These are phyloP conservation scores for Martensiomyces pterosporus DNA, from an alignment of 192 early-diverging fungal species.

Conservation along the genomic window DNA sequence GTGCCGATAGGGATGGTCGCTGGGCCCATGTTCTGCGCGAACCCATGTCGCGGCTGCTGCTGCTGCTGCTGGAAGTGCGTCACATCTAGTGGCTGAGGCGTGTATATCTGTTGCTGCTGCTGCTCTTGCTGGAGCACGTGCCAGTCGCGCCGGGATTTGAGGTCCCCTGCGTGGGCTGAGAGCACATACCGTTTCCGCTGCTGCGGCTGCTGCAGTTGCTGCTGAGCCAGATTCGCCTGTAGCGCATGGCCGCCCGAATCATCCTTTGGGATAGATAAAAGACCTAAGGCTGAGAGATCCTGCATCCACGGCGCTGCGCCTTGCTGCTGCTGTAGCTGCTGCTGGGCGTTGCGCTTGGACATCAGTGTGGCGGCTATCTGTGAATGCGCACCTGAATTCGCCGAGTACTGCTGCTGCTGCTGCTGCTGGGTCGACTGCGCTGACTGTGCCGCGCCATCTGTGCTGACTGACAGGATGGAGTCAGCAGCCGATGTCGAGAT, in stretches of 20 bases:
- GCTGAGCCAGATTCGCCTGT: neutral
- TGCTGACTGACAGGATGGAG: too few relatives aligned
- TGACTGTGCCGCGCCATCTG: neutral
- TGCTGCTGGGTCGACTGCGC: conserved; percentile 11
- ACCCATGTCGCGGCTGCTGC: neutral
- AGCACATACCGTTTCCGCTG: conserved; percentile 6
- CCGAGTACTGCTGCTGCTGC: conserved; percentile 2
- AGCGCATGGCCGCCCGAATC: conserved; percentile 7
- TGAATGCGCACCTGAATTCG: conserved; percentile 29
- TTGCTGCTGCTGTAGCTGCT: conserved; percentile 13
- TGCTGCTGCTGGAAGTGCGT: conserved; percentile 34
- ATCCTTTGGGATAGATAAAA: conserved; percentile 8
- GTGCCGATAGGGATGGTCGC: too few relatives aligned
- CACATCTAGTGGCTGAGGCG: conserved; percentile 31
- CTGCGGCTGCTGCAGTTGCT: conserved; percentile 8
- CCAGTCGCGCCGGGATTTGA: neutral
- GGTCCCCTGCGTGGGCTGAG: neutral
- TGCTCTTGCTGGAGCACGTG: neutral
- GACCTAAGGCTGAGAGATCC: conserved; percentile 22
- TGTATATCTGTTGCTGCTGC: conserved; percentile 13
- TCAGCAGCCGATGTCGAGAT: too few relatives aligned
- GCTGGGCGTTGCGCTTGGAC: conserved; percentile 16
- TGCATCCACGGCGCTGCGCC: conserved; percentile 19
- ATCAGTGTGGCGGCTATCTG: conserved; percentile 40
- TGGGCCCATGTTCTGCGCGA: neutral